Evolutionary conservation across 164 flowering plant genomes (phyloP).

Genomic region (Paratinospora sagittata): DNA sequence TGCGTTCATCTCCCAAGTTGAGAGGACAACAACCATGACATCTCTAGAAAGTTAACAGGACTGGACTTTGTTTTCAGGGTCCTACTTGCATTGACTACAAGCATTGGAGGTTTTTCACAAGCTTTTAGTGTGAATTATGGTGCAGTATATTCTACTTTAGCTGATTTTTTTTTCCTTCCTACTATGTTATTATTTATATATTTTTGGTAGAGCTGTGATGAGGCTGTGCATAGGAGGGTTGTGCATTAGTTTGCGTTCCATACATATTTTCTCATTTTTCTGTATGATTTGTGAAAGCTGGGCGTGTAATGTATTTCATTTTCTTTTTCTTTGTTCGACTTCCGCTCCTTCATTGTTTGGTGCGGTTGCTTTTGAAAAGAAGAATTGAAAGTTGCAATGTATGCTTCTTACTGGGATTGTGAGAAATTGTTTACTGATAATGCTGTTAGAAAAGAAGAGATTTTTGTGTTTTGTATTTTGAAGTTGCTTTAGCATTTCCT

Average conservation of each 20-base stretch:
- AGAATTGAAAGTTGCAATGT: neutral
- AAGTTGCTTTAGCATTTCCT: too few species aligned
- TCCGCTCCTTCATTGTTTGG: neutral
- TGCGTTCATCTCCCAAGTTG: slow-evolving; percentile 20
- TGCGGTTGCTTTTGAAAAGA: neutral
- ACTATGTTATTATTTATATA: neutral
- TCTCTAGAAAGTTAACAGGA: neutral
- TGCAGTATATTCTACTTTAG: neutral
- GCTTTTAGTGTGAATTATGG: slow-evolving; percentile 9
- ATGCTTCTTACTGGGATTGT: neutral
- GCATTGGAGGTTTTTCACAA: neutral
- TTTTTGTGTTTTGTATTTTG: too few species aligned
- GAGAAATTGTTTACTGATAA: neutral
- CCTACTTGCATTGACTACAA: neutral
- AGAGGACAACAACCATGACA: slow-evolving; percentile 7
- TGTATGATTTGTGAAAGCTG: neutral
- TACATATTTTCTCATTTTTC: neutral
- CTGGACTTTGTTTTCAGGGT: neutral
- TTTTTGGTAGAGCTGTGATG: slow-evolving; percentile 7
- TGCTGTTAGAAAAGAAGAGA: neutral
- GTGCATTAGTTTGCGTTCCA: neutral
- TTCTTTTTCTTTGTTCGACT: neutral
- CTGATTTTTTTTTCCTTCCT: neutral
- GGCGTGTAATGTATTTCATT: neutral
- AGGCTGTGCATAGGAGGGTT: slow-evolving; percentile 3